Conservation (phyloP, 2,329 filamentous ascomycete genomes). For the Didymella pinodella region DNA sequence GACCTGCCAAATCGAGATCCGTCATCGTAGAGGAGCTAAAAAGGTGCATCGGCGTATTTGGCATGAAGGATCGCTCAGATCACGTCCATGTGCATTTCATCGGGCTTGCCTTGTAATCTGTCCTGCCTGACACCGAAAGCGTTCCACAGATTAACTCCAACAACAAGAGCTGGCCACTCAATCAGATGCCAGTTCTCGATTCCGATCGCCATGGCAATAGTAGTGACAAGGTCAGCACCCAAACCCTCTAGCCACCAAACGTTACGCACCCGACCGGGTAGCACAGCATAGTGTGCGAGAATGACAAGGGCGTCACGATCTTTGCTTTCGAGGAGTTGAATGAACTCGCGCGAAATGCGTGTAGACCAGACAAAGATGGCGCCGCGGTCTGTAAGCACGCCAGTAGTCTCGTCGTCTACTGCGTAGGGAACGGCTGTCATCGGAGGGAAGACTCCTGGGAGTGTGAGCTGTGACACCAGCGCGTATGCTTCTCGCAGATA, state of each 20-base stretch:
- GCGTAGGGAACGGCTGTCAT: slow-evolving; percentile 43
- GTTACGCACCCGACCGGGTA: slow-evolving; percentile 44
- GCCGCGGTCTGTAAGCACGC: slow-evolving; percentile 42
- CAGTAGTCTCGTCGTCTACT: slow-evolving; percentile 38
- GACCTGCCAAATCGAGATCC: no score
- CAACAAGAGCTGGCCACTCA: slow-evolving; percentile 41
- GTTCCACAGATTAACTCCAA: slow-evolving; percentile 40
- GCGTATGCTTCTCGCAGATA: slow-evolving; percentile 42
- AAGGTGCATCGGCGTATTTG: no score
- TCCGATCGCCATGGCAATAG: slow-evolving; percentile 45
- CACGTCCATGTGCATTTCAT: slow-evolving; percentile 40
- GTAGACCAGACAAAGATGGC: slow-evolving; percentile 47
- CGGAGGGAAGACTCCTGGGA: slow-evolving; percentile 32
- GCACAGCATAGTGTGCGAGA: slow-evolving; percentile 50
- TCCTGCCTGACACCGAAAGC: slow-evolving; percentile 32
- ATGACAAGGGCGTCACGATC: slow-evolving; percentile 48
- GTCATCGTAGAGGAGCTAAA: no score
- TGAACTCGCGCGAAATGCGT: slow-evolving; percentile 40
- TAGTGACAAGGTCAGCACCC: slow-evolving; percentile 43
- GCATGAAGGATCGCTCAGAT: slow-evolving; percentile 25
- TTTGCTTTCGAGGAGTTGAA: slow-evolving; percentile 40
- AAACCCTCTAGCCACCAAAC: slow-evolving; percentile 50
- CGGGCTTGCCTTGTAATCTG: slow-evolving; percentile 29
- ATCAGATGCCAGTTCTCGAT: slow-evolving; percentile 42
- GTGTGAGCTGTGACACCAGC: slow-evolving; percentile 43